phyloP scores from a whole-genome alignment of 306 rosid species.

The Bauhinia variegata region DNA sequence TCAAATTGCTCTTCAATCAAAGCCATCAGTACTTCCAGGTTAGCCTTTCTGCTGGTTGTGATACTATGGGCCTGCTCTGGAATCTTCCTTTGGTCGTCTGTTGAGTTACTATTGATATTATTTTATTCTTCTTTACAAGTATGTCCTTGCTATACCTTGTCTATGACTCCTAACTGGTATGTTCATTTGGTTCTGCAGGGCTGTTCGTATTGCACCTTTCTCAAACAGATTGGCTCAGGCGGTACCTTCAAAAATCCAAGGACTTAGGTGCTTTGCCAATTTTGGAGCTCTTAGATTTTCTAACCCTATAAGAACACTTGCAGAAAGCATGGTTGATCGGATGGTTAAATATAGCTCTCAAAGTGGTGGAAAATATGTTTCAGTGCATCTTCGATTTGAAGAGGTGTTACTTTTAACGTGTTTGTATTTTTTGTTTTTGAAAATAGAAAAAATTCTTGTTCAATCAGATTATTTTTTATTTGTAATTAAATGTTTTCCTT shows the following conservation, averaged over 20 bases:
- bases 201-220: constrained; percentile 94
- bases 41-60: background rate
- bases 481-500: constrained; percentile 33
- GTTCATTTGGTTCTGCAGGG: constrained; percentile 60
- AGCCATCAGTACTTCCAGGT: no score
- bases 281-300: constrained; percentile 87
- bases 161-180: constrained; percentile 38
- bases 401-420: constrained; percentile 60
- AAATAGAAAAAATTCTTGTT: background rate
- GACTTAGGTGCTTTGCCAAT: constrained; percentile 82
- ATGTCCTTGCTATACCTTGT: constrained; percentile 30
- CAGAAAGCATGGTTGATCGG: constrained; percentile 86
- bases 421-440: constrained; percentile 17
- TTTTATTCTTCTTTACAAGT: constrained; percentile 5
- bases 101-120: constrained; percentile 8
- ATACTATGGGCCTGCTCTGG: no score
- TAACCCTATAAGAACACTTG: constrained; percentile 75
- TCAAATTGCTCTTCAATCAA: no score
- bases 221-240: constrained; percentile 90
- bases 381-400: constrained; percentile 97
- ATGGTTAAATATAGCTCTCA: constrained; percentile 79
- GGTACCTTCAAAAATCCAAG: constrained; percentile 80
- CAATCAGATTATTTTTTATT: constrained; percentile 27
- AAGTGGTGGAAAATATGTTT: constrained; percentile 84
- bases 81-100: constrained; percentile 1